Conservation (phyloP, 1,139 yeast species). For the Candida albicans region DNA sequence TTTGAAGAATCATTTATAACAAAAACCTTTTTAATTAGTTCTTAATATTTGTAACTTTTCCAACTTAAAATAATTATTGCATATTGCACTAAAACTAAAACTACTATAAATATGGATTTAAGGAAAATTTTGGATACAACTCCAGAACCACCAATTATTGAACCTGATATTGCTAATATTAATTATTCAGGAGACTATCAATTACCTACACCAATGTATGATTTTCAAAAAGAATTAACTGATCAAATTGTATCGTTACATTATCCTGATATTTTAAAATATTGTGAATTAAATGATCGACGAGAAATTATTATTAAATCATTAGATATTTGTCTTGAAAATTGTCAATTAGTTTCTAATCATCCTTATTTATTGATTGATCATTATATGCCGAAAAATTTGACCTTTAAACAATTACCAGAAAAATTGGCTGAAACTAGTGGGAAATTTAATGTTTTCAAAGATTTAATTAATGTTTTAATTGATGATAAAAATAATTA, state of each 20-base stretch:
- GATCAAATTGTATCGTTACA: slow-evolving; percentile 91
- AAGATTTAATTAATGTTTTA: slow-evolving; percentile 53
- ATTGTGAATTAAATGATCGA: slow-evolving; percentile 65
- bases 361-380: slow-evolving; percentile 87
- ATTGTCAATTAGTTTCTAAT: slow-evolving; percentile 76
- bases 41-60: too few species aligned
- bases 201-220: slow-evolving; percentile 84
- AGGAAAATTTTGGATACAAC: slow-evolving; percentile 76
- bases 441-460: slow-evolving; percentile 77
- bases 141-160: slow-evolving; percentile 80
- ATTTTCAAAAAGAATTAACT: slow-evolving; percentile 85
- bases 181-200: slow-evolving; percentile 68
- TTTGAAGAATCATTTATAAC: too few species aligned
- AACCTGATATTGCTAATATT: slow-evolving; percentile 38
- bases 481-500: slow-evolving; percentile 39
- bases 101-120: slow-evolving; percentile 73
- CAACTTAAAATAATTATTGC: too few species aligned
- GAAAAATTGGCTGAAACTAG: slow-evolving; percentile 73
- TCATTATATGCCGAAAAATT: slow-evolving; percentile 82
- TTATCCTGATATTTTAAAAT: slow-evolving; percentile 84
- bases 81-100: too few species aligned
- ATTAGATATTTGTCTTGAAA: slow-evolving; percentile 68
- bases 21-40: too few species aligned
- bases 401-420: slow-evolving; percentile 77
- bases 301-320: slow-evolving; percentile 66